Conservation (phyloP, 495 filamentous ascomycete genomes). For the Wilcoxina mikolae region DNA sequence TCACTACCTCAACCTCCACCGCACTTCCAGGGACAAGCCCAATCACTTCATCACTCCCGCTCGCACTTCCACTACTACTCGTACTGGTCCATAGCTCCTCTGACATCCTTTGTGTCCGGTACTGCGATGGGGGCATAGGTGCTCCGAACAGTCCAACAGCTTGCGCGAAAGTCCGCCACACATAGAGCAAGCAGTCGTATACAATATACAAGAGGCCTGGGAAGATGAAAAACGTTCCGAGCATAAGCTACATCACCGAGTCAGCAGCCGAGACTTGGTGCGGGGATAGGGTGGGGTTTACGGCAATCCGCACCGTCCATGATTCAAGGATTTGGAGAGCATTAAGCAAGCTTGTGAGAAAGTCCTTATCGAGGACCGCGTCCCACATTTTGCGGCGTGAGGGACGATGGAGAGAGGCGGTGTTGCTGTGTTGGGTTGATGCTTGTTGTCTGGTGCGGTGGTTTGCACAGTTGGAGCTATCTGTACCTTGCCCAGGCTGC, state of each 20-base stretch:
- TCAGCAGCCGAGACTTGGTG: not conserved
- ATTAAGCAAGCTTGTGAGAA: not conserved
- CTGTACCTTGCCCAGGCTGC: too few species aligned
- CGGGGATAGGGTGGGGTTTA: not conserved
- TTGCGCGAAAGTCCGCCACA: not conserved
- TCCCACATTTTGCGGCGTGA: too few species aligned
- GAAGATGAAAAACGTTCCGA: not conserved
- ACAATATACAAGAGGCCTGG: not conserved
- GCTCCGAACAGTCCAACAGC: not conserved
- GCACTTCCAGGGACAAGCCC: too few species aligned
- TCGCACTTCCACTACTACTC: not conserved
- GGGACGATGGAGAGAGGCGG: too few species aligned
- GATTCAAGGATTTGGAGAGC: not conserved
- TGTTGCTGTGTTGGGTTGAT: too few species aligned
- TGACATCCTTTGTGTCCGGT: not conserved
- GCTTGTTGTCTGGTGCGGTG: too few species aligned
- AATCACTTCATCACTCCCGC: not conserved
- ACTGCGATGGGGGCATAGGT: not conserved
- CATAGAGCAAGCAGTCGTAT: conserved; percentile 1
- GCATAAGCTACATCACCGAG: not conserved
- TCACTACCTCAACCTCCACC: too few species aligned
- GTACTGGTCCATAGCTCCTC: not conserved
- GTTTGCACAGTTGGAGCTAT: too few species aligned
- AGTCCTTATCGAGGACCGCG: not conserved
- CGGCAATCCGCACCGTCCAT: conserved; percentile 3